A percentile compares a stretch with the other conserved stretches of the same genome.
Conservation (phyloP, 352 stramenopile genomes). For the Globisporangium mamillatum region DNA sequence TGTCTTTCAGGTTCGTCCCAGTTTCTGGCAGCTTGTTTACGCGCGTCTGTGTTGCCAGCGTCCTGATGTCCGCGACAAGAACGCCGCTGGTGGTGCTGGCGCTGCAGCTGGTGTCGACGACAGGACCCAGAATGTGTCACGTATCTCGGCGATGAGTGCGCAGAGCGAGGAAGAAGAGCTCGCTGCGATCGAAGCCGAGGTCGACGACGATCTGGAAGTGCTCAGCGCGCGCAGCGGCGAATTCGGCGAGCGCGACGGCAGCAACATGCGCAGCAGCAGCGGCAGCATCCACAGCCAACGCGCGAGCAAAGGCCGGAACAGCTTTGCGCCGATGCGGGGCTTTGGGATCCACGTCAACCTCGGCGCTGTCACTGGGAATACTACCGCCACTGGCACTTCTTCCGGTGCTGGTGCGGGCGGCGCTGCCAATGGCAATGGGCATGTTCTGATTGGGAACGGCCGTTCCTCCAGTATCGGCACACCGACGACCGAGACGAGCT, state of each 20-base stretch:
- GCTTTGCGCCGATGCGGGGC: conserved; percentile 32
- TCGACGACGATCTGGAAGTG: conserved; percentile 78
- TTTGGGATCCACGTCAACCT: conserved; percentile 70
- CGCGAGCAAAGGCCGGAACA: conserved; percentile 24
- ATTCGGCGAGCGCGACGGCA: conserved; percentile 41
- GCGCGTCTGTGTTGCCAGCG: conserved; percentile 28
- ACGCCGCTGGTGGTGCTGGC: conserved; percentile 11
- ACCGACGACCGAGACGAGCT: conserved; percentile 40
- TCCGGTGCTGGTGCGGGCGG: not conserved
- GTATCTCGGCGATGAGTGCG: conserved; percentile 45
- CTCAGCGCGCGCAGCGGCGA: conserved; percentile 70
- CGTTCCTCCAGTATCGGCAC: conserved; percentile 21
- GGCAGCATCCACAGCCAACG: conserved; percentile 15
- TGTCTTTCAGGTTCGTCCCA: conserved; percentile 18
- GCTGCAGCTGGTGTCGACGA: conserved; percentile 19
- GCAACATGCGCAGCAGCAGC: conserved; percentile 19
- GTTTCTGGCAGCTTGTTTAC: conserved; percentile 38
- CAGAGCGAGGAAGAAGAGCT: conserved; percentile 65
- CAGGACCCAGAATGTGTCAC: conserved; percentile 53
- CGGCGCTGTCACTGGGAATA: conserved; percentile 10
- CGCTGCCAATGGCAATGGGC: not conserved
- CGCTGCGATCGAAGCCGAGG: conserved; percentile 69
- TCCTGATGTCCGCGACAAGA: conserved; percentile 25
- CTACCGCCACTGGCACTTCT: not conserved
- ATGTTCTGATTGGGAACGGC: not conserved